Evolutionary conservation across 768 basidiomycete genomes (phyloP), one percentile per base, ranked within the genome.

Genomic region (Kockovaella imperatae): DNA sequence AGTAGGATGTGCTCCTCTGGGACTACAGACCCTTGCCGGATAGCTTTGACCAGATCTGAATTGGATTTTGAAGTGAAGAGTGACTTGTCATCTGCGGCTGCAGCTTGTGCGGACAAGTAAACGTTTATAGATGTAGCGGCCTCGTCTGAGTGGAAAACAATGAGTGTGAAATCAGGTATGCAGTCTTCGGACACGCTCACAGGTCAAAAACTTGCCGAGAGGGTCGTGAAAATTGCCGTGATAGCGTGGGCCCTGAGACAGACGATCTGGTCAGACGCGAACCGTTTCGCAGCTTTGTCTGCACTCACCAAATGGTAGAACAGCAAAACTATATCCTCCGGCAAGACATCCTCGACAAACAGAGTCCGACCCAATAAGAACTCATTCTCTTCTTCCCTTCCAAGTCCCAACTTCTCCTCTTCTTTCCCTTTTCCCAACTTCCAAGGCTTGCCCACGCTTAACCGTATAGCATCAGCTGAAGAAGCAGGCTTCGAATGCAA

Each of bases 61-160:
- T 62, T 70, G 7, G 57, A 42, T 1, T 59, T 54, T 8, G 57
- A 43, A 1, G 64, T 49, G 45, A 62, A 60, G 0, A 60, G 46
- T n/a, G 48, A 43, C 45, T 60, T 62, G 35, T 68, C 65, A 20
- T 49, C 42, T 4, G 57, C 36, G 13, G 18, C 45, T 42, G 53
- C 49, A 13, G 64, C 63, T 20, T 64, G 32, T 17, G 61, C 39
- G 38, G 54, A 60, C 8, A 70, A 58, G 42, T 68, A 63, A 38
- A 68, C 64, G 49, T 70, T 70, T 43, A 70, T 62, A 5, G 67
- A 60, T 4, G 67, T 67, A 0, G 69, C 69, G 6, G 58, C 69
- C 40, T 68, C 60, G 41, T 70, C 67, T 69, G 47, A 17, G 23
- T 17, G 24, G 35, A 42, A 18, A 29, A 35, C 10, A 39, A 21